Evolutionary conservation across 768 basidiomycete species (phyloP), one percentile per base, ranked within the genome.

Genomic region (Boletus eberwhitei): DNA sequence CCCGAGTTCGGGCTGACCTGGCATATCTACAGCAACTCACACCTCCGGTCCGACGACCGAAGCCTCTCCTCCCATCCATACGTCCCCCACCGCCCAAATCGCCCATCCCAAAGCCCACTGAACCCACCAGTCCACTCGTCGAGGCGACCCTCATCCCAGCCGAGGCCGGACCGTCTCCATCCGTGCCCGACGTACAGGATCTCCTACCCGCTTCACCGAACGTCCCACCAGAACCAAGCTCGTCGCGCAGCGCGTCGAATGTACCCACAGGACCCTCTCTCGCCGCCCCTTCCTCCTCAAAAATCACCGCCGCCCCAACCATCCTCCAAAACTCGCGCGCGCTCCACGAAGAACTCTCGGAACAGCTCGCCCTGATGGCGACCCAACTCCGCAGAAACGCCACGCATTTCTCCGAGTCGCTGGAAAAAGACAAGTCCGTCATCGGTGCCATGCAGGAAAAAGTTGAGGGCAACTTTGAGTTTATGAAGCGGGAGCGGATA

Each of bases 301-400:
- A 70, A 5, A 53, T 72, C 34, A 72, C 71, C 17, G 62, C 72
- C 21, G 59, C 67, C 21, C 74, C 75, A 4, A 71, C 75, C 5
- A 74, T 77, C 62, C 70, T 80, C 22, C 78, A 82, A 61, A 79
- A 82, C 55, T 81, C 86, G n/a, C 78, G 69, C 35, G 76, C 79
- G 1, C 72, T 88, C 3, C 93, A 95, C 24, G 81, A 90, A 48
- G 82, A 89, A 22, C 81, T 95, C 44, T 79, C 88, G 0, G 75
- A 76, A 9, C 87, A 91, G 63, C 81, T 95, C 24, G 85, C 84
- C 1, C 70, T 83, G 52, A 98, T 98, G 95, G 92, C 93, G 1
- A 76, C 84, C 11, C 92, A 93, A 66, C 83, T 98, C 47, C 90
- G 89, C 62, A 78, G 82, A 22, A 96, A 96, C 60, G 86, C 93